phyloP scores from a whole-genome alignment of 169 alveolate genomes.

The Condylostoma magnum region DNA sequence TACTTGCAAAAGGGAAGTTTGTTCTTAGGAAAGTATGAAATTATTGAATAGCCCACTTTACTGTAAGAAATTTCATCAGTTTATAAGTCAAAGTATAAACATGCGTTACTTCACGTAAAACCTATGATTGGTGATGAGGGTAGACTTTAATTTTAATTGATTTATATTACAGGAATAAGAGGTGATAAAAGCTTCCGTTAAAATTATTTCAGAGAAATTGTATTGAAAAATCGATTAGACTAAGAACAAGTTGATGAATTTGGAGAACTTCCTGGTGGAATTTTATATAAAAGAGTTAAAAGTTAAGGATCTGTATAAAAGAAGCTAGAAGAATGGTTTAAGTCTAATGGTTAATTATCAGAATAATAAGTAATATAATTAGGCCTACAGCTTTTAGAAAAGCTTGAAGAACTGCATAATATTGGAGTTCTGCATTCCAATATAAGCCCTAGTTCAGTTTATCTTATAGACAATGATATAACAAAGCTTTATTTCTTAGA shows the following conservation, averaged over 20 bases:
- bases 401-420: conserved; percentile 18
- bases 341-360: neutral
- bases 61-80: conserved; percentile 1
- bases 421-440: conserved; percentile 28
- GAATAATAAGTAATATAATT: conserved; percentile 10
- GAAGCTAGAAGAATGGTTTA: conserved; percentile 23
- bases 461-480: conserved; percentile 2
- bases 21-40: conserved; percentile 33
- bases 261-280: conserved; percentile 34
- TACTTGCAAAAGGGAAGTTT: conserved; percentile 28
- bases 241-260: conserved; percentile 9
- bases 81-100: conserved; percentile 28
- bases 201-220: conserved; percentile 29
- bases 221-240: conserved; percentile 10
- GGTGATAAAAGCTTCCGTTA: conserved; percentile 24
- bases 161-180: conserved; percentile 9
- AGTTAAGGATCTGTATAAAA: conserved; percentile 1
- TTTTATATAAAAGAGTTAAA: conserved; percentile 25
- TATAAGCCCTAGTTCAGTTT: conserved; percentile 6
- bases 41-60: conserved; percentile 4
- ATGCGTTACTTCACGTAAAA: conserved; percentile 17
- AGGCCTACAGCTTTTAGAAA: neutral
- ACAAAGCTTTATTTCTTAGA: conserved; percentile 15
- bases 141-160: conserved; percentile 8
- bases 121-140: conserved; percentile 17